Evolutionary conservation across 2,329 filamentous ascomycete genomes (phyloP).

Genomic region (Myriosclerotinia scirpicola): DNA sequence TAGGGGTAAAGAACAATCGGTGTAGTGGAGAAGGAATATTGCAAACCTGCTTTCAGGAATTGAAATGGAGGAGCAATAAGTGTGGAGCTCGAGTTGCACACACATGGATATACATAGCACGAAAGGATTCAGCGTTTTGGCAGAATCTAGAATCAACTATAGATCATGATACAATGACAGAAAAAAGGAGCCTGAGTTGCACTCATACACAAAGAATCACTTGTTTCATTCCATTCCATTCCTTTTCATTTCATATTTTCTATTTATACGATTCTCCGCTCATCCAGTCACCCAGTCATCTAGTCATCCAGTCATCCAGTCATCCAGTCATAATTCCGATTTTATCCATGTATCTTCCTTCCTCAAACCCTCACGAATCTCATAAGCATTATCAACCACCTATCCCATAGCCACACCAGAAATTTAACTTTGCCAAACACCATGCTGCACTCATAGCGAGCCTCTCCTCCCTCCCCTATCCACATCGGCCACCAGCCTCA

Average conservation of each 20-base stretch:
- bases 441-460: neutral
- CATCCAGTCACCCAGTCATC: neutral
- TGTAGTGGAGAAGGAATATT: neutral
- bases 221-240: neutral
- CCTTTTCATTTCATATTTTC: neutral
- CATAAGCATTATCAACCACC: neutral
- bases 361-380: neutral
- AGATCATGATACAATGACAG: slow-evolving; percentile 2
- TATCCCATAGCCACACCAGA: neutral
- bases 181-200: neutral
- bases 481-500: neutral
- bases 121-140: neutral
- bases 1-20: neutral
- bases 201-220: neutral
- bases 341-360: neutral
- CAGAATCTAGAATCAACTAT: slow-evolving; percentile 2
- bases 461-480: too few species aligned
- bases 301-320: neutral
- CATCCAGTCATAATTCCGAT: neutral
- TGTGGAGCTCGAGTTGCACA: neutral
- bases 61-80: neutral
- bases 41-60: neutral
- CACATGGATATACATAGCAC: neutral
- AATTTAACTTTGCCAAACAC: too few species aligned
- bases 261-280: neutral